phyloP scores from a whole-genome alignment of 371 early-diverging fungal species.

The Saksenaea oblongispora region DNA sequence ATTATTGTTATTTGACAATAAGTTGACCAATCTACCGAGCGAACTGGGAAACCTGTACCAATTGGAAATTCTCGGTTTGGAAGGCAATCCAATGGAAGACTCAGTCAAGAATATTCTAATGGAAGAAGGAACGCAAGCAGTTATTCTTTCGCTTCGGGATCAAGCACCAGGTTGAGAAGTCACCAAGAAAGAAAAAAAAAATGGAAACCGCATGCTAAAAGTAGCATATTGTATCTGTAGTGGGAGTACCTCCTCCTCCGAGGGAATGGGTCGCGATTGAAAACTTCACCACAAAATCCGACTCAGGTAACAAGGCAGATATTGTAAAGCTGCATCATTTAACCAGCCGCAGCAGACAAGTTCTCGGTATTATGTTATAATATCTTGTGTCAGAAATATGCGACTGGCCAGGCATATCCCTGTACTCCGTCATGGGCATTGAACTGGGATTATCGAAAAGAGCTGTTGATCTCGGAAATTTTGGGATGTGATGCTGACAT shows the following conservation, averaged over 20 bases:
- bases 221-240: conserved; percentile 36
- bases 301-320: conserved; percentile 27
- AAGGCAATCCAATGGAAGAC: conserved; percentile 96
- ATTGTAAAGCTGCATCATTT: background rate
- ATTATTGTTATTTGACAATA: conserved; percentile 93
- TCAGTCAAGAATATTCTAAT: conserved; percentile 80
- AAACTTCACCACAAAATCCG: conserved; percentile 27
- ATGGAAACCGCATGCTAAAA: background rate
- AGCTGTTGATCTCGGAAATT: conserved; percentile 89
- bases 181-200: background rate
- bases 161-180: conserved; percentile 73
- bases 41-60: conserved; percentile 95
- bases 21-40: conserved; percentile 82
- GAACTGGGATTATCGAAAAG: conserved; percentile 93
- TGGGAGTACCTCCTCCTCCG: conserved; percentile 83
- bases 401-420: conserved; percentile 84
- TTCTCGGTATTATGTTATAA: conserved; percentile 96
- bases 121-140: conserved; percentile 86
- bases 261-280: conserved; percentile 90
- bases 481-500: conserved; percentile 90
- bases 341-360: conserved; percentile 41
- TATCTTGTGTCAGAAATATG: conserved; percentile 92
- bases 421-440: conserved; percentile 99
- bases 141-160: conserved; percentile 93
- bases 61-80: conserved; percentile 91